Conservation (phyloP, 108 stramenopile genomes). For the Cylindrotheca closterium region DNA sequence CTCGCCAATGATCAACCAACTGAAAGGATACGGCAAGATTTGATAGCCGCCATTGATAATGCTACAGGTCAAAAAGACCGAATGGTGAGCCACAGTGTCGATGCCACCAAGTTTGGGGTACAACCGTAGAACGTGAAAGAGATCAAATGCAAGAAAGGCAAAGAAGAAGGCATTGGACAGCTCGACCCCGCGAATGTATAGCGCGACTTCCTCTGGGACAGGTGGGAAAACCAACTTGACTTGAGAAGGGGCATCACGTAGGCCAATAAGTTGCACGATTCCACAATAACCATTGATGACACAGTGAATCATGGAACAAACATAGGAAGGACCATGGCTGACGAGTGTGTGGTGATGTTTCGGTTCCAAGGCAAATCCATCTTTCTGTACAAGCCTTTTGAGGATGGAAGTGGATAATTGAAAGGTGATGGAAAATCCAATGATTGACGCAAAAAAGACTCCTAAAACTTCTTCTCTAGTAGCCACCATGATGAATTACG, state of each 20-base stretch:
- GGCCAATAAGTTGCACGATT: not conserved
- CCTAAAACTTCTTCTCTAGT: not conserved
- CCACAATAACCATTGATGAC: not conserved
- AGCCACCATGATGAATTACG: not conserved
- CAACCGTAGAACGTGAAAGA: conserved; percentile 3
- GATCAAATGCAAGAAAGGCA: conserved; percentile 9
- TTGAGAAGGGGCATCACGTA: not conserved
- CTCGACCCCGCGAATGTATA: not conserved
- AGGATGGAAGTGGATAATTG: not conserved
- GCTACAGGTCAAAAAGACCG: conserved; percentile 9
- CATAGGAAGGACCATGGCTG: conserved; percentile 8
- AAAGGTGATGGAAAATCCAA: not conserved
- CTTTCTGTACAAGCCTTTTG: not conserved
- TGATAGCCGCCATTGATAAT: conserved; percentile 7
- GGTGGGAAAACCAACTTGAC: conserved; percentile 1
- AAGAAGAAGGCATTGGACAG: conserved; percentile 7
- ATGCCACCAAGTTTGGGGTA: conserved; percentile 10
- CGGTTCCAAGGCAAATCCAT: not conserved
- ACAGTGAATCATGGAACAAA: conserved; percentile 3
- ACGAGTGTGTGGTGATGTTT: not conserved
- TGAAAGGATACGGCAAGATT: conserved; percentile 9
- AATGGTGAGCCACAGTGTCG: conserved; percentile 4
- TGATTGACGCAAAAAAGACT: not conserved
- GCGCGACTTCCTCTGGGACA: not conserved
- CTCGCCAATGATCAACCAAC: conserved; percentile 21